phyloP scores from a whole-genome alignment of 2,329 filamentous ascomycete genomes.

The Fusarium pseudograminearum region DNA sequence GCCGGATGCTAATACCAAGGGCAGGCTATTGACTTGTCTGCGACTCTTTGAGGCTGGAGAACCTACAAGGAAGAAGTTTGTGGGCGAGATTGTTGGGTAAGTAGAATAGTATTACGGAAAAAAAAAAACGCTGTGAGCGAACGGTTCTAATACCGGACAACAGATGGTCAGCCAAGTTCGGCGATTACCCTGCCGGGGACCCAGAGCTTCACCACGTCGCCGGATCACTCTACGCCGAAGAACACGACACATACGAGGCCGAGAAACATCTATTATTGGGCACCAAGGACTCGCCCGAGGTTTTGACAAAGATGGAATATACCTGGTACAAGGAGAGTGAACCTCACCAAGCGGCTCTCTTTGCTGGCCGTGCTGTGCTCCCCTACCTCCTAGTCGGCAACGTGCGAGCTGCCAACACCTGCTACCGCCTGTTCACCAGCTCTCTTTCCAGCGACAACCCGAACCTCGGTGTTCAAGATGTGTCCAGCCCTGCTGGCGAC shows the following conservation, averaged over 20 bases:
- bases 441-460: slow-evolving; percentile 57
- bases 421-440: slow-evolving; percentile 73
- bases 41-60: slow-evolving; percentile 84
- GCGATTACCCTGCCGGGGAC: slow-evolving; percentile 90
- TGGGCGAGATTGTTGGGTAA: slow-evolving; percentile 83
- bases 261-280: slow-evolving; percentile 91
- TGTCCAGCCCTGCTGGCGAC: slow-evolving; percentile 79
- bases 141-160: slow-evolving; percentile 14
- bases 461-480: slow-evolving; percentile 79
- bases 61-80: slow-evolving; percentile 92
- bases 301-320: slow-evolving; percentile 87
- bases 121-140: not conserved
- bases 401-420: slow-evolving; percentile 86
- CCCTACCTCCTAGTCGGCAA: slow-evolving; percentile 94
- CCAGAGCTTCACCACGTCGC: slow-evolving; percentile 94
- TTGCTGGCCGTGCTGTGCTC: slow-evolving; percentile 86
- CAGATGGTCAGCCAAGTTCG: slow-evolving; percentile 84
- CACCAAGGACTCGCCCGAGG: slow-evolving; percentile 86
- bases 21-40: slow-evolving; percentile 80
- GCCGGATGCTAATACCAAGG: slow-evolving; percentile 80
- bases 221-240: slow-evolving; percentile 89
- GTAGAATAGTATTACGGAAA: slow-evolving; percentile 46
- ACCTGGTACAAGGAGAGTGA: slow-evolving; percentile 93
- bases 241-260: slow-evolving; percentile 92
- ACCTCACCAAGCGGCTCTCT: slow-evolving; percentile 86